A percentile compares a stretch with the other conserved stretches of the same genome.
Evolutionary conservation across 208 protist genomes (phyloP).

Genomic region (Leishmania lainsoni): DNA sequence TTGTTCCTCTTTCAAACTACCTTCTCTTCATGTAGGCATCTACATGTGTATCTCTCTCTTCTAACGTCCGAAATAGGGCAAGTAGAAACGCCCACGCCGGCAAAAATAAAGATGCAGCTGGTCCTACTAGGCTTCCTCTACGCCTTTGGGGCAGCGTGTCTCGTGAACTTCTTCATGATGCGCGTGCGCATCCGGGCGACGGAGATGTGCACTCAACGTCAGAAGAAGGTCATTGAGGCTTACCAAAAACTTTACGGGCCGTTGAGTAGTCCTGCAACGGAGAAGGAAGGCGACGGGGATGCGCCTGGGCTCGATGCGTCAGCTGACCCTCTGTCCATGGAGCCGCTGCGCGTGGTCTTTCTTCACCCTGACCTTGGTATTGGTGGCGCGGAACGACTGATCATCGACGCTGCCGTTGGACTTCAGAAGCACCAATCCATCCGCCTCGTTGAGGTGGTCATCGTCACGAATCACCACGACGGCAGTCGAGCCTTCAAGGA

Average conservation of each 20-base stretch:
- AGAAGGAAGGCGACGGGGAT: background rate
- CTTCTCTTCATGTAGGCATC: too few species aligned
- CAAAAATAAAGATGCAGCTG: conserved; percentile 13
- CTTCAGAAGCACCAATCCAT: conserved; percentile 80
- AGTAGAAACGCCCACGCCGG: background rate
- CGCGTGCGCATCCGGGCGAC: conserved; percentile 27
- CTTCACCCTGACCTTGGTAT: conserved; percentile 97
- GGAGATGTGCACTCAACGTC: conserved; percentile 21
- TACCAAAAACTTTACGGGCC: conserved; percentile 4
- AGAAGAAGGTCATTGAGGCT: conserved; percentile 20
- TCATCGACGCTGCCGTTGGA: conserved; percentile 96
- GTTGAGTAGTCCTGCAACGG: background rate
- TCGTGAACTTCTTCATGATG: conserved; percentile 46
- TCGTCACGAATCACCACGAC: conserved; percentile 96
- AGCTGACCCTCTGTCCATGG: conserved; percentile 10
- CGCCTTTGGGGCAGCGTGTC: conserved; percentile 39
- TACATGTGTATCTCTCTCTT: background rate
- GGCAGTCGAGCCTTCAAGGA: conserved; percentile 93
- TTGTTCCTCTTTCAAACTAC: too few species aligned
- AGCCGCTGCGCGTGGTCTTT: conserved; percentile 81
- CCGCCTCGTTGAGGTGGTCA: conserved; percentile 43
- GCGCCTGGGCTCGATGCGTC: conserved; percentile 9
- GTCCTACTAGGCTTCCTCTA: conserved; percentile 36
- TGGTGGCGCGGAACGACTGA: conserved; percentile 97
- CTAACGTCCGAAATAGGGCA: background rate